Conservation (phyloP, 208 protist species). For the Plasmodiophora brassicae region DNA sequence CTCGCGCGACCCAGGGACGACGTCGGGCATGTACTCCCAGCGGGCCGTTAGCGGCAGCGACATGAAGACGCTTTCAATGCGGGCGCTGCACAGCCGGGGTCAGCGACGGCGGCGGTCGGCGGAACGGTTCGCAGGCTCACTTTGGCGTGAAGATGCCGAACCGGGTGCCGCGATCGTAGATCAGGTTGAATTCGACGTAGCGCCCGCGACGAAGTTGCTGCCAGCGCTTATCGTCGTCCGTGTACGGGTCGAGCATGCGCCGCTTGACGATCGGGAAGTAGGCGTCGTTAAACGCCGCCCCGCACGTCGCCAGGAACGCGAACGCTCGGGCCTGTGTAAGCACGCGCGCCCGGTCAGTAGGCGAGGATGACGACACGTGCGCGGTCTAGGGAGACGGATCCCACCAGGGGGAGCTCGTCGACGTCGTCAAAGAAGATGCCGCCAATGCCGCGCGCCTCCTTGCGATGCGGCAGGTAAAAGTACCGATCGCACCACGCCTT, state of each 20-base stretch:
- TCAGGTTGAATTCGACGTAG: constrained; percentile 62
- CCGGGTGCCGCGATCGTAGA: constrained; percentile 59
- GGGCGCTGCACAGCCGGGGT: constrained; percentile 37
- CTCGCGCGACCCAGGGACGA: background rate
- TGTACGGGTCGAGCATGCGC: constrained; percentile 43
- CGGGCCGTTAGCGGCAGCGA: constrained; percentile 53
- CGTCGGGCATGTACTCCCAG: constrained; percentile 53
- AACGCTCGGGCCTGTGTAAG: background rate
- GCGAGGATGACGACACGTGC: background rate
- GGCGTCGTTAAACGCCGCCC: background rate
- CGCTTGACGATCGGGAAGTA: constrained; percentile 44
- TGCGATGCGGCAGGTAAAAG: constrained; percentile 57
- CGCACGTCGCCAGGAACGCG: background rate
- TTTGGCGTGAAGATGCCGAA: constrained; percentile 44
- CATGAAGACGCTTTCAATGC: constrained; percentile 61
- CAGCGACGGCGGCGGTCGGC: background rate
- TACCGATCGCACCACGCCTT: constrained; percentile 59
- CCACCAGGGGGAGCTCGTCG: background rate
- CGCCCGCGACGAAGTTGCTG: constrained; percentile 58
- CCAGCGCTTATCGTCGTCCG: constrained; percentile 54
- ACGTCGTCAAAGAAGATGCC: constrained; percentile 64
- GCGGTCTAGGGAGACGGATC: background rate
- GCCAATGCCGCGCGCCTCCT: constrained; percentile 58
- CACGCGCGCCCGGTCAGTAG: background rate
- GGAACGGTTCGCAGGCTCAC: background rate